Evolutionary conservation across 2,329 filamentous ascomycete species (phyloP), one percentile per base, ranked within the genome.

Genomic region (Trichothecium roseum): DNA sequence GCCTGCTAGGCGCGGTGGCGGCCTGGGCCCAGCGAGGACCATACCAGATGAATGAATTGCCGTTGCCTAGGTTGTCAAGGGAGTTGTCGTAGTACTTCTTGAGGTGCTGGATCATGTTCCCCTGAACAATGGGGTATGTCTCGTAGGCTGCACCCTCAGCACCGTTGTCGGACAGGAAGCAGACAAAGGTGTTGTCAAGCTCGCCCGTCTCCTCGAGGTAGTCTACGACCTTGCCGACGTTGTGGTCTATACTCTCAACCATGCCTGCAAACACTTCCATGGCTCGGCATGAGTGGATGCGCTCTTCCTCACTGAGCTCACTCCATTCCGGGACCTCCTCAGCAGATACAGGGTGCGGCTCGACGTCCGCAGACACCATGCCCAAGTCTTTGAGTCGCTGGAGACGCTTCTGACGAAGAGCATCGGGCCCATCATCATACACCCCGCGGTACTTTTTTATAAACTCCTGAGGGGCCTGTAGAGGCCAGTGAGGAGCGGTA

Each of bases 401-500:
- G 12, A 80, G 59, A 3, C 74, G 64, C 40, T 63, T 61, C 38
- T 63, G 47, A 2, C 74, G 60, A 9, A 80, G 60, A 1, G 60
- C 69, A 15, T 75, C 69, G 1, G 75, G 74, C 0, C 76, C 75
- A 4, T 74, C 70, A 32, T 76, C 67, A 45, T 80, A 80, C 1
- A 72, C 56, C 14, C 74, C 73, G 12, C 62, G 62, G 51, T 78
- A 79, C 43, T 74, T 70, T 14, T 63, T 58, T 30, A 72, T 66
- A 36, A 68, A 66, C 40, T 74, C 64, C 34, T 59, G 52, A 0
- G 73, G 72, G 0, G 72, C 72, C 44, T 79, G 74, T 6, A 79
- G 53, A 2, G 74, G 74, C 74, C 74, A 79, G 43, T 79, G 74
- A 2, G 74, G 74, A 0, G 74, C 74, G 0, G 72, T 74, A 49